These are phyloP conservation scores for Phlyctochytrium bullatum DNA, from an alignment of 192 early-diverging fungal genomes.

Conservation along the genomic window DNA sequence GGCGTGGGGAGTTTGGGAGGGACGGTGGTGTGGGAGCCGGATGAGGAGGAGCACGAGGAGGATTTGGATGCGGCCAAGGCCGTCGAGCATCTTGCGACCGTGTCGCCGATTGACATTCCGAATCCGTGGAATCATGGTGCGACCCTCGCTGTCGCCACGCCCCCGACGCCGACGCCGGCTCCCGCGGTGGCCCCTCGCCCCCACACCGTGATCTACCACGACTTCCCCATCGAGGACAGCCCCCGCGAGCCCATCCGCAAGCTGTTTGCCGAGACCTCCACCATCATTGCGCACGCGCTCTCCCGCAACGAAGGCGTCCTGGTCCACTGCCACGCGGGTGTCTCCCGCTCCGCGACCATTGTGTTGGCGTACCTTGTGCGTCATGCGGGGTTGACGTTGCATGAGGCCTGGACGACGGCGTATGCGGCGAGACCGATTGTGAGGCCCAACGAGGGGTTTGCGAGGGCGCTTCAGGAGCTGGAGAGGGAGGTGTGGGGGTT, in stretches of 20 bases:
- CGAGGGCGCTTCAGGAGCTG: constrained; percentile 36
- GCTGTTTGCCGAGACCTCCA: constrained; percentile 38
- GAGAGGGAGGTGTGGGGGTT: constrained; percentile 29
- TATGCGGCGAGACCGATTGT: constrained; percentile 35
- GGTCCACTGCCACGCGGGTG: constrained; percentile 62
- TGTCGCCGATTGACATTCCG: not conserved
- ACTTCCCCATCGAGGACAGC: constrained; percentile 43
- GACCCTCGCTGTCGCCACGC: too few species aligned
- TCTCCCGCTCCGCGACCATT: constrained; percentile 54
- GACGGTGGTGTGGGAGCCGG: not conserved
- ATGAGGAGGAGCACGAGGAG: not conserved
- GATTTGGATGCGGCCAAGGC: not conserved
- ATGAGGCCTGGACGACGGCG: constrained; percentile 27
- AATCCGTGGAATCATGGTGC: not conserved
- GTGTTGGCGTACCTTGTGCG: constrained; percentile 62
- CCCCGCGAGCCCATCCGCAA: constrained; percentile 34
- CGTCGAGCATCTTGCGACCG: not conserved
- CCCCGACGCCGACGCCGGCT: too few species aligned
- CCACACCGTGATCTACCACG: constrained; percentile 29
- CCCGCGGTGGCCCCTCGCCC: too few species aligned
- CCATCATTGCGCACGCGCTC: constrained; percentile 30
- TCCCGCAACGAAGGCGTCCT: constrained; percentile 13
- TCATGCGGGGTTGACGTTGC: constrained; percentile 30
- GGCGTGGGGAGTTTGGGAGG: constrained; percentile 2
- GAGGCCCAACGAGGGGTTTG: constrained; percentile 51